A percentile compares a stretch with the other conserved stretches of the same genome.
These are phyloP conservation scores for Penicillium occitanis DNA, from an alignment of 2,329 filamentous ascomycete species.

Conservation along the genomic window DNA sequence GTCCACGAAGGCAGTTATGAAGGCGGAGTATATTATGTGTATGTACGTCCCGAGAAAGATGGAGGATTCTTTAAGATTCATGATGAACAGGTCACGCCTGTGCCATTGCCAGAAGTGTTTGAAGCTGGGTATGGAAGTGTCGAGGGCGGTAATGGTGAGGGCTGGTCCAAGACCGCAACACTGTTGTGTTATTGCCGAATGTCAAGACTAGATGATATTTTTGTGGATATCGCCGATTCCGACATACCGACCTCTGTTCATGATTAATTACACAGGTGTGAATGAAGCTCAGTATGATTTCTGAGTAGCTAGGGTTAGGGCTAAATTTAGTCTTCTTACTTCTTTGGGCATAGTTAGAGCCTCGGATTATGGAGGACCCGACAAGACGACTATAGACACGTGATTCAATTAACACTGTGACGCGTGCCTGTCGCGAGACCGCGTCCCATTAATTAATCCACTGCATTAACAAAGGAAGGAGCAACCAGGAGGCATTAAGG, in stretches of 20 bases:
- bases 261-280: neutral
- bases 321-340: neutral
- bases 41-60: neutral
- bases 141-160: neutral
- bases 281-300: neutral
- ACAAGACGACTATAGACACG: neutral
- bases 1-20: neutral
- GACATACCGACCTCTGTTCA: neutral
- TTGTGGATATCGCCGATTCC: no score
- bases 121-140: neutral
- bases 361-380: neutral
- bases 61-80: neutral
- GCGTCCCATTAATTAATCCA: neutral
- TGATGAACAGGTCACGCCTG: neutral
- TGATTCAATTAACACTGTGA: neutral
- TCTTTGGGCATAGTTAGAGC: neutral
- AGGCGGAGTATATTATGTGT: neutral
- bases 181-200: neutral
- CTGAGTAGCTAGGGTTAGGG: neutral
- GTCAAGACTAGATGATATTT: neutral
- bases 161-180: neutral
- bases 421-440: neutral
- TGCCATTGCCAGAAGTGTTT: neutral
- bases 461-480: constrained; percentile 8
- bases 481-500: neutral